Base-by-base conservation (phyloP, 192 early-diverging fungal species). In the Piromyces finnis region DNA sequence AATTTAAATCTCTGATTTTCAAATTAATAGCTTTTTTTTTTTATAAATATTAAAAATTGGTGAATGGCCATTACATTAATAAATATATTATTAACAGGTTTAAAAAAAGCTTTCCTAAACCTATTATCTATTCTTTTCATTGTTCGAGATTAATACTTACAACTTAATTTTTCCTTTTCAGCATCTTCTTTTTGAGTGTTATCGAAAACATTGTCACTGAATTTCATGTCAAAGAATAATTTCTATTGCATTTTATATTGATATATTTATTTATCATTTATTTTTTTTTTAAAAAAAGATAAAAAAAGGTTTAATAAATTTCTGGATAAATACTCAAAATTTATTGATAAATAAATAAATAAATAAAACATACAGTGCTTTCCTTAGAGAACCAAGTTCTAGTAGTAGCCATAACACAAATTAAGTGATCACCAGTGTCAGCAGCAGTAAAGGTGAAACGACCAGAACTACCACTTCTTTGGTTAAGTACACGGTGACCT, bases 361-460 rank as follows among this genome's bases (percentile, higher is more conserved):
- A 27, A 22, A 22, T 5, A 51, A 68, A 90, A 94, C 93, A 95
- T n/a, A 89, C 87, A 35, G 87, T 84, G 26, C 11, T 32, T 27
- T n/a, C 30, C 28, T 29, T 16, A 29, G 81, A 82, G 27, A 79
- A n/a, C 28, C 26, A 28, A 17, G 35, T 30, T 81, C 77, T 78
- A 36, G 28, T 30, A 29, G 27, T 30, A 30, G 80, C 87, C 81
- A 88, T 90, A 78, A 99, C 86, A 85, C 98, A 99, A 79, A 99
- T 95, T 26, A 89, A 85, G 85, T 99, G 96, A 83, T 96, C 92
- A 77, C 97, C 96, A 37, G 93, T 88, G 79, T 94, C 93, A 29
- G 93, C 88, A 28, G 97, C 91, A 17, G 95, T 96, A 82, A 99
- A 99, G 36, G 92, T 92, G 83, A 98, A 98, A 82, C 91, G 90